Percentiles rank a stretch among this genome's conserved stretches.
Conservation (phyloP, 2,329 filamentous ascomycete species). For the Lecanicillium sp. region DNA sequence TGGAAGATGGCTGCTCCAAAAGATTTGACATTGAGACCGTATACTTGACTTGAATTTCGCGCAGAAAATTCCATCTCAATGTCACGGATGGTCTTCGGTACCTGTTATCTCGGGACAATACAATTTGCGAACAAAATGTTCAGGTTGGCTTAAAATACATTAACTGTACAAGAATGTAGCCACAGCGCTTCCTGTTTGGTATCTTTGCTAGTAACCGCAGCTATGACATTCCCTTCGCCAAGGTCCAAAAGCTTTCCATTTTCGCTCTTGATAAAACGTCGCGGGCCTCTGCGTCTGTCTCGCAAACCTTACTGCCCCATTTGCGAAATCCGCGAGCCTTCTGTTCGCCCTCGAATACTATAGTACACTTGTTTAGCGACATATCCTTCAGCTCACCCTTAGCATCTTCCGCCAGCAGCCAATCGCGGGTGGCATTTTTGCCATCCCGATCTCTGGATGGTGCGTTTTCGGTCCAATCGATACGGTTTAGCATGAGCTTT, state of each 20-base stretch:
- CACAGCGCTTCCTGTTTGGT: no score
- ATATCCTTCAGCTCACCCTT: constrained; percentile 75
- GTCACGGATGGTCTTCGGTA: no score
- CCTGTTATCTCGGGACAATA: no score
- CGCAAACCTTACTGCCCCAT: constrained; percentile 86
- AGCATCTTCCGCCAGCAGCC: constrained; percentile 75
- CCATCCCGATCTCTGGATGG: constrained; percentile 58
- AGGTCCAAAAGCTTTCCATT: constrained; percentile 92
- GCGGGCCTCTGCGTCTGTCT: constrained; percentile 83
- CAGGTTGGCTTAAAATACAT: background rate
- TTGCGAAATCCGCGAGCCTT: constrained; percentile 76
- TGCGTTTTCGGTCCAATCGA: constrained; percentile 90
- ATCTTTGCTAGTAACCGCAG: no score
- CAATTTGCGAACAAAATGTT: no score
- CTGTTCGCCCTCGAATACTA: constrained; percentile 89
- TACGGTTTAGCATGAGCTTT: constrained; percentile 88
- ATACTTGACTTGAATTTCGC: constrained; percentile 24
- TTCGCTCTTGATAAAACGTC: constrained; percentile 73
- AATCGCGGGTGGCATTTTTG: constrained; percentile 58
- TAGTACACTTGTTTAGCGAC: constrained; percentile 69
- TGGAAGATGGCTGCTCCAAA: constrained; percentile 69
- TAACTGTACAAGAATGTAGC: no score
- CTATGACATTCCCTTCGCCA: constrained; percentile 59
- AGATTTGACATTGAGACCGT: constrained; percentile 52
- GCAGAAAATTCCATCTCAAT: constrained; percentile 18